Evolutionary conservation across 371 early-diverging fungal species (phyloP).

Genomic region (Conidiobolus incongruus): DNA sequence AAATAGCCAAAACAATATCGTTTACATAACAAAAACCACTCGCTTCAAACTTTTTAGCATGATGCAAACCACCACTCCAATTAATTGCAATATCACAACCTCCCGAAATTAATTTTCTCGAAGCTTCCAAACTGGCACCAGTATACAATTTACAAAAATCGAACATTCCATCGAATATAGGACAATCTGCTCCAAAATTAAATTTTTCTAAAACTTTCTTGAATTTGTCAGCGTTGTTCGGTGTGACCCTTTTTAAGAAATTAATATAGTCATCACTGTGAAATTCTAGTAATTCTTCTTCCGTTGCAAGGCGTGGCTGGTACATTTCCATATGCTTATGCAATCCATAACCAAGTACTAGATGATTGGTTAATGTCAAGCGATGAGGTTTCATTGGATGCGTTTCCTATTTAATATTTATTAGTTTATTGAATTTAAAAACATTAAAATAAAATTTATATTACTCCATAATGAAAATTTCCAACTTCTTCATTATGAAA

Average conservation of each 20-base stretch:
- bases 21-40: conserved; percentile 93
- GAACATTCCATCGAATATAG: conserved; percentile 89
- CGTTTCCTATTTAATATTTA: conserved; percentile 18
- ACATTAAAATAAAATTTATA: conserved; percentile 1
- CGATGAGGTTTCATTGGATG: conserved; percentile 98
- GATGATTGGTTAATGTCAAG: conserved; percentile 69
- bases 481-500: conserved; percentile 73
- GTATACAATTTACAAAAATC: conserved; percentile 84
- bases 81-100: conserved; percentile 73
- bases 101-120: conserved; percentile 48
- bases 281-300: conserved; percentile 87
- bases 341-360: conserved; percentile 69
- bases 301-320: conserved; percentile 82
- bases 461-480: conserved; percentile 74
- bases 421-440: not conserved
- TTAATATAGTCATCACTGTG: conserved; percentile 96
- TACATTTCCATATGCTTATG: conserved; percentile 71
- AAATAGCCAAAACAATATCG: conserved; percentile 80
- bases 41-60: conserved; percentile 83
- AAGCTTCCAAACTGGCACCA: conserved; percentile 73
- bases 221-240: conserved; percentile 58
- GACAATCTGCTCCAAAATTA: conserved; percentile 86
- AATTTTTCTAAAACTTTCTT: conserved; percentile 40
- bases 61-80: conserved; percentile 93
- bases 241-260: conserved; percentile 85